Percentiles rank a stretch among this genome's conserved stretches.
Evolutionary conservation across 164 flowering plant genomes (phyloP).

Genomic region (Hamamelis virginiana): DNA sequence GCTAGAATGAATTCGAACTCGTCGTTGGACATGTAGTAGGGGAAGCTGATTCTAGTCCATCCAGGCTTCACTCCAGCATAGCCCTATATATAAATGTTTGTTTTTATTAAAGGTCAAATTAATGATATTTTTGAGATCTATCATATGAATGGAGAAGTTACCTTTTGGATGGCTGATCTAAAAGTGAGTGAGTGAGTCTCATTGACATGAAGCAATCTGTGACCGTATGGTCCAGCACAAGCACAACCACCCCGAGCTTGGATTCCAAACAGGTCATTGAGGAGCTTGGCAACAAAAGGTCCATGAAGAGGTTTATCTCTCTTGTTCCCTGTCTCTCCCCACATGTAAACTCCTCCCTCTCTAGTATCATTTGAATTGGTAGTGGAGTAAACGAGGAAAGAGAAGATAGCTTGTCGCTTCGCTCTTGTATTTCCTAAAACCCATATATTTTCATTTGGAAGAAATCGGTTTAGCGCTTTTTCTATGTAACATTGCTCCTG

Average conservation of each 20-base stretch:
- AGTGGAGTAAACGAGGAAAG: slow-evolving; percentile 62
- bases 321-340: slow-evolving; percentile 44
- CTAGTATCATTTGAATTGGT: slow-evolving; percentile 11
- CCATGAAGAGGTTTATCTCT: slow-evolving; percentile 73
- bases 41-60: slow-evolving; percentile 87
- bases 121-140: not conserved
- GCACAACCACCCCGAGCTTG: slow-evolving; percentile 90
- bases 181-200: slow-evolving; percentile 39
- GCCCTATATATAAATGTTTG: slow-evolving; percentile 45
- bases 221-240: slow-evolving; percentile 91
- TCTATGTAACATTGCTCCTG: slow-evolving; percentile 37
- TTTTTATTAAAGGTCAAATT: too few relatives aligned
- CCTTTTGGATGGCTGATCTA: slow-evolving; percentile 57
- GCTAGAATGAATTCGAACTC: slow-evolving; percentile 73
- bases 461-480: slow-evolving; percentile 59
- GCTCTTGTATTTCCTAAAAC: slow-evolving; percentile 58
- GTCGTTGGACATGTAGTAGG: slow-evolving; percentile 66
- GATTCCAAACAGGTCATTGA: slow-evolving; percentile 84
- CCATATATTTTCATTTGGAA: slow-evolving; percentile 49
- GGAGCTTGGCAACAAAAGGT: slow-evolving; percentile 66
- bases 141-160: slow-evolving; percentile 7
- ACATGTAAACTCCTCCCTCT: slow-evolving; percentile 23
- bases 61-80: slow-evolving; percentile 75
- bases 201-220: slow-evolving; percentile 51
- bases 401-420: slow-evolving; percentile 62